A percentile compares a stretch with the other conserved stretches of the same genome.
phyloP scores from a whole-genome alignment of 2,329 filamentous ascomycete species.

The Ophiostoma sp. region DNA sequence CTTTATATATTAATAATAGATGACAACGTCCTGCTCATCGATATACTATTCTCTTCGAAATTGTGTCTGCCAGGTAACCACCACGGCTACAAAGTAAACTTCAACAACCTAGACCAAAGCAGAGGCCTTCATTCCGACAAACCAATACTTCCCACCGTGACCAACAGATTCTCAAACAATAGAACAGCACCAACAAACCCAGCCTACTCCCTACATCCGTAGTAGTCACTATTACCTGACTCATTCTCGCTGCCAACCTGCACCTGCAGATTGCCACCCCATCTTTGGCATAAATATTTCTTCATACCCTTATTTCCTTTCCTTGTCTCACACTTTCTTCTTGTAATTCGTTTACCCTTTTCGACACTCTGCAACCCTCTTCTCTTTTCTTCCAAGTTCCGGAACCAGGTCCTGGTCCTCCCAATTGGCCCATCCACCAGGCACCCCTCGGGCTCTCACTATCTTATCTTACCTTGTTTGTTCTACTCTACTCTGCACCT shows the following conservation, averaged over 20 bases:
- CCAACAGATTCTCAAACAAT: not conserved
- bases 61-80: not conserved
- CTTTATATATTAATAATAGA: not conserved
- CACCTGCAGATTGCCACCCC: not conserved
- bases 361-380: not conserved
- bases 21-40: not conserved
- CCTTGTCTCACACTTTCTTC: not conserved
- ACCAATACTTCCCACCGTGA: not conserved
- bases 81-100: not conserved
- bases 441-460: not conserved
- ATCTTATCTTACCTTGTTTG: not conserved
- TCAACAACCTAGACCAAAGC: not conserved
- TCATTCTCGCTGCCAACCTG: too few species aligned
- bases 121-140: not conserved
- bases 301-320: not conserved
- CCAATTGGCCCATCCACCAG: not conserved
- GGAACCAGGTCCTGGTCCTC: not conserved
- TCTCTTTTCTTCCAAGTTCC: not conserved
- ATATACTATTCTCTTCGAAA: not conserved
- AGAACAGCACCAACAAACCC: conserved; percentile 3
- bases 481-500: not conserved
- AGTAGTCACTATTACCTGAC: not conserved
- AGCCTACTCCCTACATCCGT: not conserved
- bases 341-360: not conserved
- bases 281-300: not conserved